Base-by-base conservation (phyloP, 1,284 basidiomycete species). In the Moesziomyces parantarcticus region DNA sequence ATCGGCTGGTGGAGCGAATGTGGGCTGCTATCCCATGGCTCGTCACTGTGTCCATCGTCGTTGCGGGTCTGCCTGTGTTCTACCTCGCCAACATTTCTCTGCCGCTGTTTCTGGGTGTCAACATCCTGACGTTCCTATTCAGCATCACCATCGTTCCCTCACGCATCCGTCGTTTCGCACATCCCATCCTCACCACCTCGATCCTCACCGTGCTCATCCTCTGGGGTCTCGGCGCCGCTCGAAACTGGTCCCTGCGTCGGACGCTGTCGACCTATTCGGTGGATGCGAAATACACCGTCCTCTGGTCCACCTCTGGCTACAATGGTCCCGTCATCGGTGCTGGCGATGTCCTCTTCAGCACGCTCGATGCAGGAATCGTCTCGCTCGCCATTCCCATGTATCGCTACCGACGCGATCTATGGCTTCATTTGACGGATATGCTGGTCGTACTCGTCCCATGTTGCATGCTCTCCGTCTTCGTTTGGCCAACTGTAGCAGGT, bases 301-400 rank as follows among this genome's bases (percentile, higher is more conserved):
- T 80, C 4, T 78, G 75, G 76, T 29, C 45, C 1, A 44, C 61
- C 0, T n/a, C 25, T 6, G 75, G 67, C 16, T 80, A 80, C 59
- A 49, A 7, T 1, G 79, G 79, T 3, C 73, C 77, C 1, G 70
- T 80, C 18, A 75, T 78, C 14, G 79, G 79, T 1, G 77, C 79
- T 0, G 79, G 76, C 13, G 79, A 80, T 54, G 57, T 80, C 18
- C 47, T 80, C 2, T 71, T 76, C 40, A 72, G 66, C 2, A 75
- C 74, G 3, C 64, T 80, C 1, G 79, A 80, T 57, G 79, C 77
- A 13, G 79, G 77, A 0, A 78, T 80, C 34, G 77, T 80, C 1
- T 63, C 74, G 8, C 57, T 80, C 13, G 78, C 75, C 2, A 71
- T 80, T 2, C 77, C 77, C 5, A 77, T 79, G 76, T 80, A 80